Base-by-base conservation (phyloP, 768 basidiomycete genomes). In the Astraeus odoratus region DNA sequence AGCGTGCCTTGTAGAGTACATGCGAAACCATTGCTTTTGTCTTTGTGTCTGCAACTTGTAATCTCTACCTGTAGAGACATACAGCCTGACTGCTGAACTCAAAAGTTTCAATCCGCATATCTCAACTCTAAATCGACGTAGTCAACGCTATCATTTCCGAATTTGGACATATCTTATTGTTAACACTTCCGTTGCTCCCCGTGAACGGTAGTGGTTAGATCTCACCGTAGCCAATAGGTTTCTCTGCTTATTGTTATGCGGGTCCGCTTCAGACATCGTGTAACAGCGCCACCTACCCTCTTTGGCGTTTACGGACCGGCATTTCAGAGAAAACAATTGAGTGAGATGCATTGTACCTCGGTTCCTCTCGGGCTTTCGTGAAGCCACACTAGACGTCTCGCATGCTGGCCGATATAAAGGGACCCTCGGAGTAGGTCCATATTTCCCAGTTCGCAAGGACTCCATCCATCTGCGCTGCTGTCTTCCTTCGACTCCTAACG, bases 141-240 rank as follows among this genome's bases (percentile, higher is more conserved):
- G 18, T 8, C 31, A 56, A 48, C 20, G 56, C 52, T 58, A 52
- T 22, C 47, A 44, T 52, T 60, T 19, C 58, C 39, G 1, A 3
- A 54, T 60, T 47, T 45, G 51, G 59, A 37, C 6, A 25, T 5
- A 18, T 26, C 24, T 49, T 52, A 59, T 59, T 59, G 58, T 58
- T 8, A 37, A 29, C 1, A 33, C 24, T 15, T 8, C 31, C 30
- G 33, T 29, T 12, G 40, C 25, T 27, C 7, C 22, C 15, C 8
- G 15, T 25, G 47, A 47, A 42, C 18, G 10, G 44, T 3, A n/a
- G 6, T 16, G 24, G 19, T 38, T 12, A 26, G 46, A 49, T 38
- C 58, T 51, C 53, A 42, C 27, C 12, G 29, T 4, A 30, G 34
- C 12, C 22, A 19, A 26, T 13, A 37, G 34, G n/a, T 22, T 33